Percentiles rank a stretch among this genome's conserved stretches.
Evolutionary conservation across 2,329 filamentous ascomycete genomes (phyloP).

Genomic region (Cordyceps cateniannulata): DNA sequence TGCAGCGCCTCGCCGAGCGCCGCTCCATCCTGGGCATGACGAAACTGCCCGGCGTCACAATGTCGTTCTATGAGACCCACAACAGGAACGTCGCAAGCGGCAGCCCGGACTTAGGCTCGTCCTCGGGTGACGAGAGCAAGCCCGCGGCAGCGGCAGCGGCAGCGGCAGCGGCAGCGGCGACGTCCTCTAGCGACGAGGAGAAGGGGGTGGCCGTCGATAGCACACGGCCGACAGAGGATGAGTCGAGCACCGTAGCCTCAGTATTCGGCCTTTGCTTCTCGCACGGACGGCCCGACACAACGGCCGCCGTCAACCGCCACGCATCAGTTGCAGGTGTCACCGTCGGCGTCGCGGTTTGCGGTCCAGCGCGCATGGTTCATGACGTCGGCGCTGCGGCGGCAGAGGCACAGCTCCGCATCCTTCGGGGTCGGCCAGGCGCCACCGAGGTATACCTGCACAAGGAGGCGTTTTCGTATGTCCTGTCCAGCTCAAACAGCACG

Average conservation of each 20-base stretch:
- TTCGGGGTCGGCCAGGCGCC: constrained; percentile 12
- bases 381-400: constrained; percentile 18
- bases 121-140: not conserved
- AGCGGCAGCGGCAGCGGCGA: not conserved
- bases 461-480: constrained; percentile 20
- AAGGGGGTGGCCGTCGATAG: not conserved
- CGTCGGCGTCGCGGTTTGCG: constrained; percentile 20
- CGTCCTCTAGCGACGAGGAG: not conserved
- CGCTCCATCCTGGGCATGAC: not conserved
- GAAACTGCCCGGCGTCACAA: constrained; percentile 10
- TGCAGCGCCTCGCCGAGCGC: constrained; percentile 14
- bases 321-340: constrained; percentile 5
- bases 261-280: constrained; percentile 12
- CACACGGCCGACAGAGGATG: not conserved
- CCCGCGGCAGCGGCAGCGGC: no score
- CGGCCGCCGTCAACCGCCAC: constrained; percentile 2
- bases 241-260: not conserved
- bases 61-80: constrained; percentile 13
- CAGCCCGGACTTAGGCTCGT: not conserved
- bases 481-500: not conserved
- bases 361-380: constrained; percentile 19
- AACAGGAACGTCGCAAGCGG: not conserved
- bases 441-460: constrained; percentile 21
- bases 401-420: constrained; percentile 16
- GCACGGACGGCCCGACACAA: constrained; percentile 17